Percentiles rank a stretch among this genome's conserved stretches.
These are phyloP conservation scores for Hymenoscyphus fructigenus DNA, from an alignment of 2,329 filamentous ascomycete species.

Conservation along the genomic window DNA sequence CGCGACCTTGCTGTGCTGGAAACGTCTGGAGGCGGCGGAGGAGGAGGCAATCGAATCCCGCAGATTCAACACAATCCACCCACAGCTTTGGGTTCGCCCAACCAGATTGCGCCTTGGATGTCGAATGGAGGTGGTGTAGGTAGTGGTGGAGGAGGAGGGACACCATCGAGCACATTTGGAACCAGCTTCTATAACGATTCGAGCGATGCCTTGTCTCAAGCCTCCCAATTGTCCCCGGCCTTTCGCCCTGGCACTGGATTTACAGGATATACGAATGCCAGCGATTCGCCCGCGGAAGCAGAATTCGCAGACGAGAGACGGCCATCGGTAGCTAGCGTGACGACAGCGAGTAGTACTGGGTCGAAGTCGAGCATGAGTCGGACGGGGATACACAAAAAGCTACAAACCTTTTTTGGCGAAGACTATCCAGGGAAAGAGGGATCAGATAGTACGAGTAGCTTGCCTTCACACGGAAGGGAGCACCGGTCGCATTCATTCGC, in stretches of 20 bases:
- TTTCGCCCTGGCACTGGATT: slow-evolving; percentile 54
- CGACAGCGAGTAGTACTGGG: slow-evolving; percentile 80
- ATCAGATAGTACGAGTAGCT: slow-evolving; percentile 70
- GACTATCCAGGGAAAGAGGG: slow-evolving; percentile 75
- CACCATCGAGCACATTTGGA: slow-evolving; percentile 38
- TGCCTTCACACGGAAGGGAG: slow-evolving; percentile 56
- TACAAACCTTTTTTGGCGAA: slow-evolving; percentile 91
- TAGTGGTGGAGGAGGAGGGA: slow-evolving; percentile 30
- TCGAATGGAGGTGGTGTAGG: slow-evolving; percentile 9
- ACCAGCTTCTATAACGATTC: slow-evolving; percentile 73
- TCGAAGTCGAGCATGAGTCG: slow-evolving; percentile 72
- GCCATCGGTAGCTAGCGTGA: slow-evolving; percentile 85
- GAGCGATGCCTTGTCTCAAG: slow-evolving; percentile 67
- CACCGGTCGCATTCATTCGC: slow-evolving; percentile 62
- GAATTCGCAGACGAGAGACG: slow-evolving; percentile 72
- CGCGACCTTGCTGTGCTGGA: slow-evolving; percentile 71
- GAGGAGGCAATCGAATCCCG: slow-evolving; percentile 44
- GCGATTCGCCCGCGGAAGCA: slow-evolving; percentile 60
- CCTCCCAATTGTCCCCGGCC: slow-evolving; percentile 68
- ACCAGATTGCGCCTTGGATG: slow-evolving; percentile 57
- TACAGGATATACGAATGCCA: slow-evolving; percentile 47
- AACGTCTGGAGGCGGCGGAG: slow-evolving; percentile 48
- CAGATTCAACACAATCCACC: slow-evolving; percentile 60
- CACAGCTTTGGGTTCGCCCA: slow-evolving; percentile 49
- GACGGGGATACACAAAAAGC: slow-evolving; percentile 72